These are phyloP conservation scores for Suillus fuscotomentosus DNA, from an alignment of 768 basidiomycete genomes.

Conservation along the genomic window DNA sequence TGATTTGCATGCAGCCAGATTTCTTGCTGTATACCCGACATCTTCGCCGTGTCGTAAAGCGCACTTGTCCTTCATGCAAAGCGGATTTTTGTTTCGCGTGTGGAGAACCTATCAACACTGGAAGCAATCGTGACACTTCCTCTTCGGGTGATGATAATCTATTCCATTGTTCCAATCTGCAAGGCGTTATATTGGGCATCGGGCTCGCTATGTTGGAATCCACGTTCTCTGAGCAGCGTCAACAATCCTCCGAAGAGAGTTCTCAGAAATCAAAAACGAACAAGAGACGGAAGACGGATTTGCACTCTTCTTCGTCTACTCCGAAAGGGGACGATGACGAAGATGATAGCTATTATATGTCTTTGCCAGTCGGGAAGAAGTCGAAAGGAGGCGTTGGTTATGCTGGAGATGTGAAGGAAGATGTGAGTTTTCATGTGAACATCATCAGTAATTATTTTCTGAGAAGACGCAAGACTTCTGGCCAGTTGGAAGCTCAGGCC, in stretches of 20 bases:
- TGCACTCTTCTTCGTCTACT: constrained; percentile 19
- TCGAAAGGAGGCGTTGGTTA: constrained; percentile 83
- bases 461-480: constrained; percentile 56
- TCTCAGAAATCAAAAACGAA: constrained; percentile 29
- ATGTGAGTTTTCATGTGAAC: constrained; percentile 52
- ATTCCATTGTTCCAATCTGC: constrained; percentile 87
- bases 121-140: constrained; percentile 42
- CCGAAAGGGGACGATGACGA: constrained; percentile 49
- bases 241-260: constrained; percentile 29
- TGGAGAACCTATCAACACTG: constrained; percentile 57
- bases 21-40: constrained; percentile 71
- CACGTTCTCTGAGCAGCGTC: constrained; percentile 57
- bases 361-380: constrained; percentile 53
- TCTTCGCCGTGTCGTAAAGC: constrained; percentile 55
- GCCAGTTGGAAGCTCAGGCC: constrained; percentile 74
- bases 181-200: constrained; percentile 89
- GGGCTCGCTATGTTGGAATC: constrained; percentile 86
- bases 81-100: constrained; percentile 72
- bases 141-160: constrained; percentile 53
- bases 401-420: constrained; percentile 79
- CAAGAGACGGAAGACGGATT: constrained; percentile 42
- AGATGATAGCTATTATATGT: constrained; percentile 47
- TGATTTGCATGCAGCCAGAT: constrained; percentile 49
- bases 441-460: constrained; percentile 7
- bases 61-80: constrained; percentile 62